Evolutionary conservation across 352 stramenopile genomes (phyloP).

Genomic region (Pythium dissotocum): DNA sequence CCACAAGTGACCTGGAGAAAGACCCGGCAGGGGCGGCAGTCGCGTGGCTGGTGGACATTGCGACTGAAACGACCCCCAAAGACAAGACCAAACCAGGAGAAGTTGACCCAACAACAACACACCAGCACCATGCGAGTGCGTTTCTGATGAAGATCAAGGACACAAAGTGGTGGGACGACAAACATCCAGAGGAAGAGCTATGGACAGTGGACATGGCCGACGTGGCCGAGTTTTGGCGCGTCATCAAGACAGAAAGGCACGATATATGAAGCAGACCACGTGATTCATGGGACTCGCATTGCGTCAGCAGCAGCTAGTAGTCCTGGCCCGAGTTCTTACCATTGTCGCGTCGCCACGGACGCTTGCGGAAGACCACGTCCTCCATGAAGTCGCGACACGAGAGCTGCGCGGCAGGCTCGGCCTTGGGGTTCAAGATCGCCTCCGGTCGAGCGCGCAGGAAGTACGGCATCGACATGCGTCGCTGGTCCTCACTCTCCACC

Average conservation of each 20-base stretch:
- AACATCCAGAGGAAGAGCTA: slow-evolving; percentile 16
- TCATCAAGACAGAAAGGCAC: slow-evolving; percentile 1
- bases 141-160: slow-evolving; percentile 14
- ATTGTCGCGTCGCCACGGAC: slow-evolving; percentile 65
- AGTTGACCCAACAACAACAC: neutral
- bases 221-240: slow-evolving; percentile 63
- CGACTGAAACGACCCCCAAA: slow-evolving; percentile 22
- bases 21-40: neutral
- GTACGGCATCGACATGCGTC: slow-evolving; percentile 88
- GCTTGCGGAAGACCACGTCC: slow-evolving; percentile 76
- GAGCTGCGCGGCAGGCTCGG: slow-evolving; percentile 37
- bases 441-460: slow-evolving; percentile 67
- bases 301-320: slow-evolving; percentile 34
- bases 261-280: neutral
- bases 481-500: slow-evolving; percentile 52
- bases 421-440: slow-evolving; percentile 58
- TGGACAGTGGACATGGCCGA: slow-evolving; percentile 30
- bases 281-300: neutral
- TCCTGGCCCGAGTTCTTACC: slow-evolving; percentile 43
- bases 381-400: slow-evolving; percentile 86
- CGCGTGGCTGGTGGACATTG: slow-evolving; percentile 15
- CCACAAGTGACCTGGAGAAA: slow-evolving; percentile 18
- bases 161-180: slow-evolving; percentile 23
- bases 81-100: slow-evolving; percentile 1
- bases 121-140: slow-evolving; percentile 9